Conservation (phyloP, 805 yeast genomes). For the Kodamaea jinghongensis region DNA sequence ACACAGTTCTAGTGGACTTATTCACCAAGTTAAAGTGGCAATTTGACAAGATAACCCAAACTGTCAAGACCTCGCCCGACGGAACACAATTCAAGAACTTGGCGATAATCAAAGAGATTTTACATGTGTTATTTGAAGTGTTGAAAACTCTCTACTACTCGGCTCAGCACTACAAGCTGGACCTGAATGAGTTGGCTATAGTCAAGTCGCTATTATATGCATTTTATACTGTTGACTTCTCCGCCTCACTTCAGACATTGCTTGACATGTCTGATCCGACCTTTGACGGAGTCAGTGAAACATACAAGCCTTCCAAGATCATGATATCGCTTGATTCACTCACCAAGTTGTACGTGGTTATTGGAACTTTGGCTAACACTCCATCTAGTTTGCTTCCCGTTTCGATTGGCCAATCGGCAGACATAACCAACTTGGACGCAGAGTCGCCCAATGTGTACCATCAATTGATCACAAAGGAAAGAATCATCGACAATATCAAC, state of each 20-base stretch:
- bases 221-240: constrained; percentile 24
- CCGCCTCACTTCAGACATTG: constrained; percentile 17
- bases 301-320: constrained; percentile 17
- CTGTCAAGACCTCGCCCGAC: constrained; percentile 12
- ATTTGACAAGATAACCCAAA: constrained; percentile 15
- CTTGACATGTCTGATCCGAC: constrained; percentile 14
- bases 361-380: constrained; percentile 23
- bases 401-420: constrained; percentile 19
- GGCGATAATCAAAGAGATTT: constrained; percentile 23
- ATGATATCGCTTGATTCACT: constrained; percentile 26
- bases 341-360: constrained; percentile 23
- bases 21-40: constrained; percentile 18
- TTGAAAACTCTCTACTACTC: constrained; percentile 20
- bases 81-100: constrained; percentile 13
- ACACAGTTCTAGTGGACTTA: constrained; percentile 15
- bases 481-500: constrained; percentile 8
- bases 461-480: constrained; percentile 13
- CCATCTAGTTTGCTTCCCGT: constrained; percentile 22
- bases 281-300: constrained; percentile 7
- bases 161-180: constrained; percentile 12
- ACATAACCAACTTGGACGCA: constrained; percentile 23
- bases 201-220: constrained; percentile 22
- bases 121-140: constrained; percentile 25
- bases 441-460: constrained; percentile 24
- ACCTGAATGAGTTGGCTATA: constrained; percentile 16